Evolutionary conservation across 2,329 filamentous ascomycete species (phyloP), one percentile per base, ranked within the genome.

Genomic region (Colletotrichum musae): DNA sequence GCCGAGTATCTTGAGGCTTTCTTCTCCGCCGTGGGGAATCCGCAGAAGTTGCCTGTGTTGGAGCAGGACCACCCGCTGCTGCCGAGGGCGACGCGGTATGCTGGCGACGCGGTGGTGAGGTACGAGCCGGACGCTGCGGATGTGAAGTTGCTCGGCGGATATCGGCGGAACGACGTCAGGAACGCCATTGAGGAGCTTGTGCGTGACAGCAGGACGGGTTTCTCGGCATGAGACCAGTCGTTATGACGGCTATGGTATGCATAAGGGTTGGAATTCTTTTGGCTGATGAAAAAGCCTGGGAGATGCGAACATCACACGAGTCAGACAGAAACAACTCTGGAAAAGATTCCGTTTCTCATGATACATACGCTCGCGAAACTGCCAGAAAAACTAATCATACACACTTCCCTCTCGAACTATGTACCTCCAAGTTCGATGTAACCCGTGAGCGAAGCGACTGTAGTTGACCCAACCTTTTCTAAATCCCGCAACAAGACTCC

Each of bases 1-100:
- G 64, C 53, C 9, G 54, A 57, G 52, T 70, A 67, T n/a, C 21
- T 70, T 1, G 58, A 54, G 24, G 50, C n/a, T 47, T 70, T 59
- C n/a, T 68, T 68, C 18, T 6, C 5, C 0, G 68, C 63, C 1
- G 53, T 57, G 2, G 56, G 51, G 1, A 68, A 39, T 28, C 9
- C 2, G 6, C 39, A 63, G 21, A 50, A 28, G 16, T 6, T 68
- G 26, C 10, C 43, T 1, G 58, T 26, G 4, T 3, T 16, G 63
- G 52, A 68, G 0, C 47, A 68, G 5, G 63, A 70, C 4, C 68
- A 70, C 3, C 68, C 68, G 16, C 50, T 70, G 10, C 16, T 70
- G 28, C 68, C 68, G 15, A 26, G 54, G 24, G 6, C 52, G 12
- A 57, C 24, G 0, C 15, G 62, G 2, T 62, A 54, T 24, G 63